Evolutionary conservation across 2,329 filamentous ascomycete species (phyloP).

Genomic region (Metarhizium rileyi): DNA sequence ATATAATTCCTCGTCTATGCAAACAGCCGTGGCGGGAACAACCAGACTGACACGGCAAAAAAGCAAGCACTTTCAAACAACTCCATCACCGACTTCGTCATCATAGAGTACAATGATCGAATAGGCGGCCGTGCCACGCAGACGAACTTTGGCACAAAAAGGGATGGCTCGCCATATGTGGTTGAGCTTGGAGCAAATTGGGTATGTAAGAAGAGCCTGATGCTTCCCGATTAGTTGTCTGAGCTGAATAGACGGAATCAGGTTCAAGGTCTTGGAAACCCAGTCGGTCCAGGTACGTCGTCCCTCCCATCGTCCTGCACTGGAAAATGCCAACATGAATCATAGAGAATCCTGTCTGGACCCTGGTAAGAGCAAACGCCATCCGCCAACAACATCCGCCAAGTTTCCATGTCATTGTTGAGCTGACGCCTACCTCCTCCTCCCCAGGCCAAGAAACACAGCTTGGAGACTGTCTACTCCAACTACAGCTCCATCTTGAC

Average conservation of each 20-base stretch:
- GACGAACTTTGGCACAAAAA: constrained; percentile 41
- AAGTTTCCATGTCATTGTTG: not conserved
- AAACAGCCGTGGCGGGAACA: too few relatives aligned
- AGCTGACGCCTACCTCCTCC: not conserved
- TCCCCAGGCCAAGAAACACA: constrained; percentile 43
- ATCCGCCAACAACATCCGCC: not conserved
- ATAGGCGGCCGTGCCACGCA: constrained; percentile 55
- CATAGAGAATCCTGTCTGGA: constrained; percentile 53
- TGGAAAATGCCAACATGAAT: constrained; percentile 7
- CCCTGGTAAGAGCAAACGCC: constrained; percentile 21
- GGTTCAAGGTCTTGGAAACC: constrained; percentile 14
- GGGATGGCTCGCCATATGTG: constrained; percentile 41
- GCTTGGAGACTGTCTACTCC: constrained; percentile 45
- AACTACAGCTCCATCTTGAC: constrained; percentile 49
- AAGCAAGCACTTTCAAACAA: constrained; percentile 49
- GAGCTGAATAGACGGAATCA: constrained; percentile 8
- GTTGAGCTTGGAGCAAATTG: constrained; percentile 62
- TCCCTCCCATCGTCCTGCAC: not conserved
- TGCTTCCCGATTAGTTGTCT: too few relatives aligned
- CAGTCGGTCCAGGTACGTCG: constrained; percentile 16
- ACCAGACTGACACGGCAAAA: not conserved
- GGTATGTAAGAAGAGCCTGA: constrained; percentile 22
- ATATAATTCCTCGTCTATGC: too few relatives aligned
- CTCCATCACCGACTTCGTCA: constrained; percentile 53
- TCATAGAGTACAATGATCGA: constrained; percentile 52